These are phyloP conservation scores for Aspergillus amoenus DNA, from an alignment of 2,329 filamentous ascomycete genomes.

Conservation along the genomic window DNA sequence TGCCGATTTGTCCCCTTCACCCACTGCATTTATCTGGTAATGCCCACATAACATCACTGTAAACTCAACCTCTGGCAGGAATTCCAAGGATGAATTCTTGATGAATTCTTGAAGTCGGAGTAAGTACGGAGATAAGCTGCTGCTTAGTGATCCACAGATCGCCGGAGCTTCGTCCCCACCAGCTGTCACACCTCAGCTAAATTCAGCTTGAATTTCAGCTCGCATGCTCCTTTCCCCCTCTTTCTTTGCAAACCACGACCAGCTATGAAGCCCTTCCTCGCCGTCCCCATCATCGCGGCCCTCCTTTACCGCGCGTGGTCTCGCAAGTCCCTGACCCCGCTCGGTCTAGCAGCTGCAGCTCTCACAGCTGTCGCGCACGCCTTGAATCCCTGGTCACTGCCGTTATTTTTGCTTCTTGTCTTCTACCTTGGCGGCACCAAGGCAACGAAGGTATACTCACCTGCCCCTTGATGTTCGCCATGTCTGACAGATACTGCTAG, in stretches of 20 bases:
- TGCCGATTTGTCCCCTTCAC: too few relatives aligned
- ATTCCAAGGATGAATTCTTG: too few relatives aligned
- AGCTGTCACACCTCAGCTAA: background rate
- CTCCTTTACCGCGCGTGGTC: conserved; percentile 68
- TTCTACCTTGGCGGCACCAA: conserved; percentile 86
- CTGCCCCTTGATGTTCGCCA: background rate
- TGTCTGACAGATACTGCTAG: conserved; percentile 41
- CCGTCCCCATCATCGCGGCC: conserved; percentile 50
- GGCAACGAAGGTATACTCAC: conserved; percentile 68
- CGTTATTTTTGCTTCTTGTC: conserved; percentile 76
- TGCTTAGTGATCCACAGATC: background rate
- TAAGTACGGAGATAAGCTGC: background rate
- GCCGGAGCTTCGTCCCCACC: background rate
- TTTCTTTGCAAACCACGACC: background rate
- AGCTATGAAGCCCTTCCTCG: conserved; percentile 47
- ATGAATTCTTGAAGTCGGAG: too few relatives aligned
- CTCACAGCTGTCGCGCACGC: conserved; percentile 78
- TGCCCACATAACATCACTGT: too few relatives aligned
- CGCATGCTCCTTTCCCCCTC: background rate
- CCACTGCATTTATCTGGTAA: too few relatives aligned
- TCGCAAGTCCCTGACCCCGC: conserved; percentile 74
- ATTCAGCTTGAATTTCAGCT: background rate
- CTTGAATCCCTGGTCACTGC: conserved; percentile 89
- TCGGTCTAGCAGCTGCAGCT: conserved; percentile 69
- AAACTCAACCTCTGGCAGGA: too few relatives aligned